These are phyloP conservation scores for Nakaseomyces glabratus DNA, from an alignment of 1,139 yeast species.

Conservation along the genomic window DNA sequence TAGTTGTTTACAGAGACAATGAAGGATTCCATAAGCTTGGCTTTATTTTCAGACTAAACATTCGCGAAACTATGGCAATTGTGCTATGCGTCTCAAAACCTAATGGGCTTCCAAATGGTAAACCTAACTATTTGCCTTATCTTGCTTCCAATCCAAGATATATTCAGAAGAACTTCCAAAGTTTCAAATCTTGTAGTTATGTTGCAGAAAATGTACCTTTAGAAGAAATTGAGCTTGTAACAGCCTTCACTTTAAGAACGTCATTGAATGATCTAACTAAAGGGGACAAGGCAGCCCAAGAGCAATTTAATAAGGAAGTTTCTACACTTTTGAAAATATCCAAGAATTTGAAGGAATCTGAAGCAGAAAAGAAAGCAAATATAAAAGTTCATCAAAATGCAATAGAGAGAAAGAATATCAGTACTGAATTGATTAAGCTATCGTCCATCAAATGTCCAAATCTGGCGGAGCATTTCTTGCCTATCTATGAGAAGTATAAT, in stretches of 20 bases:
- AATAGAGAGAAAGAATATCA: slow-evolving; percentile 38
- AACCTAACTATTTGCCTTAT: slow-evolving; percentile 42
- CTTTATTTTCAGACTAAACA: slow-evolving; percentile 40
- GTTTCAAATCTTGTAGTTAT: slow-evolving; percentile 32
- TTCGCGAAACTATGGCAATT: slow-evolving; percentile 31
- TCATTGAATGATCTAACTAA: slow-evolving; percentile 39
- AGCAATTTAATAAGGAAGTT: slow-evolving; percentile 38
- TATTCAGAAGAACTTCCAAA: slow-evolving; percentile 28
- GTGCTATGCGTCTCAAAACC: slow-evolving; percentile 28
- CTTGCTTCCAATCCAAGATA: slow-evolving; percentile 36
- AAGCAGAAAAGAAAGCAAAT: slow-evolving; percentile 39
- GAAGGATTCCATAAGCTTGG: slow-evolving; percentile 43
- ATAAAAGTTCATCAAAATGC: slow-evolving; percentile 46
- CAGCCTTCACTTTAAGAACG: slow-evolving; percentile 38
- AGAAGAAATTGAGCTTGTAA: slow-evolving; percentile 42
- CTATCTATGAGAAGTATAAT: slow-evolving; percentile 39
- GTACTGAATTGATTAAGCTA: slow-evolving; percentile 32
- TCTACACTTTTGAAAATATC: slow-evolving; percentile 36
- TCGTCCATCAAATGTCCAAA: slow-evolving; percentile 33
- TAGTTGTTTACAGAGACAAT: slow-evolving; percentile 49
- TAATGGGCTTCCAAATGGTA: slow-evolving; percentile 21
- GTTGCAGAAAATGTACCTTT: slow-evolving; percentile 40
- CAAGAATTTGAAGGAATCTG: slow-evolving; percentile 39
- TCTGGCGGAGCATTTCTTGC: slow-evolving; percentile 42
- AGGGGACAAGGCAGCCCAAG: slow-evolving; percentile 37